phyloP scores from a whole-genome alignment of 169 alveolate genomes.

The Condylostoma magnum region DNA sequence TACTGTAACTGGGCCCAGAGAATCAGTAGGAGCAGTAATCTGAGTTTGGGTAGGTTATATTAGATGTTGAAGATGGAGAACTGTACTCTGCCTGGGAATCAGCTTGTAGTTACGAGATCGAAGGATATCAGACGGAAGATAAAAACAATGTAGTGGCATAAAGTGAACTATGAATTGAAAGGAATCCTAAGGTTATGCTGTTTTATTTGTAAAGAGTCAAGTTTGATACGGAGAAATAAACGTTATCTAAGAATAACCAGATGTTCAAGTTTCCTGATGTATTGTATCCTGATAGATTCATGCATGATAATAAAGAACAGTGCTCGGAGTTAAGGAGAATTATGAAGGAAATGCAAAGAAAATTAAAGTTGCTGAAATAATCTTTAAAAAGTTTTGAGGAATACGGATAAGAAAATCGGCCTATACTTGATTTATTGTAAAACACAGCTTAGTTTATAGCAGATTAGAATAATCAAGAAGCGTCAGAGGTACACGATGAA shows the following conservation, averaged over 20 bases:
- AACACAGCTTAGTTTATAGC: background rate
- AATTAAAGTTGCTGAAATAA: background rate
- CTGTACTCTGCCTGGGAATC: constrained; percentile 7
- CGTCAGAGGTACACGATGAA: background rate
- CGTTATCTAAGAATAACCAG: background rate
- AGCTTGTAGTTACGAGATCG: background rate
- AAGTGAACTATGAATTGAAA: constrained; percentile 13
- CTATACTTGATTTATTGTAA: background rate
- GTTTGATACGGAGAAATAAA: background rate
- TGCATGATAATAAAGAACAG: background rate
- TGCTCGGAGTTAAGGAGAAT: background rate
- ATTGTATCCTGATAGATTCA: constrained; percentile 19
- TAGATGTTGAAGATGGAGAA: constrained; percentile 9
- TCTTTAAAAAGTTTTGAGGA: background rate
- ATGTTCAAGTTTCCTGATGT: constrained; percentile 9
- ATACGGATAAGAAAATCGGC: background rate
- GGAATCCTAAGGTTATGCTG: constrained; percentile 2
- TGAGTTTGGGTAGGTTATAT: constrained; percentile 5
- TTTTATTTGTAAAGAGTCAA: constrained; percentile 19
- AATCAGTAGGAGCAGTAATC: no score
- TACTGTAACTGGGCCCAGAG: no score
- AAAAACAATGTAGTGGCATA: background rate
- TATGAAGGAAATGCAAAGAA: background rate
- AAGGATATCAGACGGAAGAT: background rate
- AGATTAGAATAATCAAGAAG: background rate